Evolutionary conservation across 1,139 yeast genomes (phyloP).

Genomic region (Candida freyschussii): DNA sequence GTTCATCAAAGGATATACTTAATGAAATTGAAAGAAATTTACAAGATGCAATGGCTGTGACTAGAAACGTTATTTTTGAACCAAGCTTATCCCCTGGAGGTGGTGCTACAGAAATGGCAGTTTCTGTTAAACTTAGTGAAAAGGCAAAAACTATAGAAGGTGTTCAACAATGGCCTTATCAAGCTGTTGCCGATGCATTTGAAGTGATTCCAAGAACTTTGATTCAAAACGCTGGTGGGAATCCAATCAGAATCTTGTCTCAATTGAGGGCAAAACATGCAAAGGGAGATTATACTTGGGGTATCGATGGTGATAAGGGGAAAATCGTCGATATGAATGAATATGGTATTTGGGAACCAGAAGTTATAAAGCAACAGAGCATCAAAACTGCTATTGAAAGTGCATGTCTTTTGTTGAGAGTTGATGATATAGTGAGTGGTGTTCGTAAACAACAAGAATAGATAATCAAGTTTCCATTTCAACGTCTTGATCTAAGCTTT

Average conservation of each 20-base stretch:
- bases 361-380: slow-evolving; percentile 93
- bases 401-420: slow-evolving; percentile 90
- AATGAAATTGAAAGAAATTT: slow-evolving; percentile 95
- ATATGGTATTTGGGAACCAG: slow-evolving; percentile 99
- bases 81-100: slow-evolving; percentile 98
- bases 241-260: slow-evolving; percentile 83
- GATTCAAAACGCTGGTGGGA: slow-evolving; percentile 96
- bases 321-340: slow-evolving; percentile 92
- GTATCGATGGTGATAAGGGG: slow-evolving; percentile 94
- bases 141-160: slow-evolving; percentile 92
- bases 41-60: slow-evolving; percentile 98
- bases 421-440: slow-evolving; percentile 96
- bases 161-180: slow-evolving; percentile 97
- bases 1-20: slow-evolving; percentile 94
- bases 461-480: slow-evolving; percentile 7
- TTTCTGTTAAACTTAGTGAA: slow-evolving; percentile 81
- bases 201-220: slow-evolving; percentile 97
- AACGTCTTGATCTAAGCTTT: slow-evolving; percentile 11
- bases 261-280: slow-evolving; percentile 96
- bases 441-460: slow-evolving; percentile 47
- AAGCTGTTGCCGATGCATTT: slow-evolving; percentile 97
- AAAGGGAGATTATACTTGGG: slow-evolving; percentile 76
- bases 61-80: slow-evolving; percentile 91
- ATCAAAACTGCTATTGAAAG: slow-evolving; percentile 96
- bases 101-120: slow-evolving; percentile 99